A percentile compares a stretch with the other conserved stretches of the same genome.
Conservation (phyloP, 1,284 basidiomycete species). For the Erythrobasidium hasegawianum region DNA sequence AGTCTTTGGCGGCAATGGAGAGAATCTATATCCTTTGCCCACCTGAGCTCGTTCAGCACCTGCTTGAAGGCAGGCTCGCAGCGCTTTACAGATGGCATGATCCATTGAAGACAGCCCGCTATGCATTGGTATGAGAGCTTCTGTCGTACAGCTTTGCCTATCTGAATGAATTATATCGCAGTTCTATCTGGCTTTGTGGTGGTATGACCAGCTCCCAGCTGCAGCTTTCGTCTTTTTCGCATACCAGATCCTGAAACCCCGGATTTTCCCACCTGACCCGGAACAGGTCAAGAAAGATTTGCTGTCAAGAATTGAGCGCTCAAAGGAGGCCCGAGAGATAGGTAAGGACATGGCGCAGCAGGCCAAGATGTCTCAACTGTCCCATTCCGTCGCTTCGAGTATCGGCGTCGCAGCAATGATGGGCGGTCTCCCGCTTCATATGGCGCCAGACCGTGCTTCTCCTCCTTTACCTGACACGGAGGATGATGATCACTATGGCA, state of each 20-base stretch:
- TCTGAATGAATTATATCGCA: neutral
- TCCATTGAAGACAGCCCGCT: slow-evolving; percentile 2
- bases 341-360: slow-evolving; percentile 10
- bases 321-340: slow-evolving; percentile 26
- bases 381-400: slow-evolving; percentile 1
- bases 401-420: slow-evolving; percentile 24
- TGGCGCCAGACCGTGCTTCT: neutral
- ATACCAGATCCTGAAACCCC: slow-evolving; percentile 14
- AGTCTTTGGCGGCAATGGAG: slow-evolving; percentile 8
- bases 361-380: slow-evolving; percentile 1
- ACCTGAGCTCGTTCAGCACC: slow-evolving; percentile 14
- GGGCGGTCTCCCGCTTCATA: slow-evolving; percentile 5
- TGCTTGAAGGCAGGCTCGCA: slow-evolving; percentile 11
- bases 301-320: slow-evolving; percentile 1
- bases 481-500: neutral
- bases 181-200: slow-evolving; percentile 29
- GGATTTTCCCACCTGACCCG: slow-evolving; percentile 15
- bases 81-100: slow-evolving; percentile 33
- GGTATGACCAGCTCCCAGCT: slow-evolving; percentile 30
- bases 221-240: slow-evolving; percentile 11
- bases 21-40: slow-evolving; percentile 28
- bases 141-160: neutral
- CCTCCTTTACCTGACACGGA: neutral
- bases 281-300: slow-evolving; percentile 12
- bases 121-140: slow-evolving; percentile 2